These are phyloP conservation scores for Gracilaria domingensis DNA, from an alignment of 23 red algal genomes.

Conservation along the genomic window DNA sequence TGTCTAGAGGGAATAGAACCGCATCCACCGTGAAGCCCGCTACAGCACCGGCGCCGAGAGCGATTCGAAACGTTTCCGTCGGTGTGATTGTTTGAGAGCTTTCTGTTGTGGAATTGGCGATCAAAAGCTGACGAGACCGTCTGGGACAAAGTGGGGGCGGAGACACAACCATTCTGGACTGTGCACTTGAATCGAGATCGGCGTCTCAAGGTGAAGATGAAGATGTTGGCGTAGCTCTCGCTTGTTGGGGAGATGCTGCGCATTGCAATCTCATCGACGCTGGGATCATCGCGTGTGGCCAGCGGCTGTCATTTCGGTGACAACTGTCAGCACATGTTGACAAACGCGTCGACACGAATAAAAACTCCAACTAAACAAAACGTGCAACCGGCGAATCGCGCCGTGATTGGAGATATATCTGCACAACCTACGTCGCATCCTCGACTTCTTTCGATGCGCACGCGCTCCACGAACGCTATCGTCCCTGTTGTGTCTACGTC, in stretches of 20 bases:
- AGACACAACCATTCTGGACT: not conserved
- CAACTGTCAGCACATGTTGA: constrained; percentile 18
- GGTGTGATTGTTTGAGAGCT: not conserved
- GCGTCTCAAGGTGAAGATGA: not conserved
- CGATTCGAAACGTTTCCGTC: constrained; percentile 66
- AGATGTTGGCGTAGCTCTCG: no score
- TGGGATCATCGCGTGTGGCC: not conserved
- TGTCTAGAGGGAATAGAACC: constrained; percentile 96
- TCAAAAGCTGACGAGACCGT: not conserved
- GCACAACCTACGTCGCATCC: no score
- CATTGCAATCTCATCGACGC: no score
- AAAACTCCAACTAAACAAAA: not conserved
- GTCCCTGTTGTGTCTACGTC: not conserved
- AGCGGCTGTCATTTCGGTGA: not conserved
- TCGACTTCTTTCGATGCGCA: not conserved
- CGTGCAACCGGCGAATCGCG: not conserved
- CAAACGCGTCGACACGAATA: not conserved
- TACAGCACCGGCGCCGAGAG: constrained; percentile 82
- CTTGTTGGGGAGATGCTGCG: no score
- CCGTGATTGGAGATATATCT: not conserved
- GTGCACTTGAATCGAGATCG: not conserved
- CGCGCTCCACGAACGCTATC: not conserved
- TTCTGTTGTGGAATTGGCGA: not conserved
- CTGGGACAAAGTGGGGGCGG: not conserved
- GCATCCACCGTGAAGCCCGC: constrained; percentile 92